Base-by-base conservation (phyloP, 2,329 filamentous ascomycete genomes). In the Tolypocladium endophyticum region DNA sequence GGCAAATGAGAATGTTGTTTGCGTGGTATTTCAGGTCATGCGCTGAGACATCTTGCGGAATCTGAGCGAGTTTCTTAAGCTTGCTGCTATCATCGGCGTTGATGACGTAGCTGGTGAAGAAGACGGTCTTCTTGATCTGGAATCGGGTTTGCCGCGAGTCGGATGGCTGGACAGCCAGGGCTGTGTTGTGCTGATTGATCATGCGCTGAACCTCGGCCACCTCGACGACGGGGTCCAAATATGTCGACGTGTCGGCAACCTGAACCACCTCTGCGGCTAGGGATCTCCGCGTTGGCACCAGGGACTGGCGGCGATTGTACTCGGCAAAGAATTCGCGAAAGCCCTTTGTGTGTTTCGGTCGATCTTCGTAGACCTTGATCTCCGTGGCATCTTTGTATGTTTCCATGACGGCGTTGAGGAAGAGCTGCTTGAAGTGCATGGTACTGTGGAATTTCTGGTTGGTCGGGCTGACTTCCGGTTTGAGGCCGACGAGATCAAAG, bases 41-140 rank as follows among this genome's bases (percentile, higher is more conserved):
- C 57, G 88, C 85, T 35, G 85, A 79, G 58, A 86, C 76, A 60
- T 82, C 81, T 4, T 77, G 69, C 4, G 87, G 87, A 25, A 90
- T 76, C 57, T 85, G 74, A 36, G 87, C 85, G n/a, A 96, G 80
- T 7, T 82, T 81, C 59, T 89, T 82, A 43, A 97, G 79, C 59
- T 83, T 85, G 68, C 89, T 83, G 2, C 87, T 87, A 71, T 94
- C 90, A 33, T 83, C 78, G 55, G 85, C 79, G 47, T 80, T 80
- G 64, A 99, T 87, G 73, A 96, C 84, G 74, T 99, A 97, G 56
- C 90, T 91, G 1, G 94, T 97, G 74, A 93, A 97, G 73, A 92
- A 91, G 56, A 96, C 87, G 1, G 86, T 90, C 70, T 92, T 92
- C 72, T 90, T 91, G 71, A 99, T 90, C 65, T 84, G 81, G 61